Evolutionary conservation across 2,329 filamentous ascomycete species (phyloP), one percentile per base, ranked within the genome.

Genomic region (Apiospora marii): DNA sequence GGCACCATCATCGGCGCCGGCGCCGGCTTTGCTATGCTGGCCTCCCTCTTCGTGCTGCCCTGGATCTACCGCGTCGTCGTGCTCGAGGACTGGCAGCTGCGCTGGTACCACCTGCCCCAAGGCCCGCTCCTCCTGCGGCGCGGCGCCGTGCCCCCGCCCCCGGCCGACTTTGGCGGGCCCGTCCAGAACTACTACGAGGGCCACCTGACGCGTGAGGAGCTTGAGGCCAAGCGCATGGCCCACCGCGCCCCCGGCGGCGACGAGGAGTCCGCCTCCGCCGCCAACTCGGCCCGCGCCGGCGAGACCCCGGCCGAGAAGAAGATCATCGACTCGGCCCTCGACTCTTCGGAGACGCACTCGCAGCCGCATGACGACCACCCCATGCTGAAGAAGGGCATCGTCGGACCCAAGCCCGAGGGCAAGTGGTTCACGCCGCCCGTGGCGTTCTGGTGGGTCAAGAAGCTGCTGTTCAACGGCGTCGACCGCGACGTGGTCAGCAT

Each of bases 61-160:
- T 92, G 87, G 83, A 78, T 92, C 72, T 87, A 91, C 79, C 85
- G 87, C 72, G 84, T 87, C 64, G 84, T 93, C 75, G 81, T 92
- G 80, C 82, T 86, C 81, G 85, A 91, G 75, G 90, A 93, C 82
- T 88, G 89, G 87, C 81, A 89, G 77, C 82, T 93, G 73, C 86
- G 86, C 74, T 81, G 84, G 80, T 91, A 84, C 79, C 84, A 91
- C 73, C 82, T 91, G 72, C 75, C 85, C 73, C 79, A 85, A 22
- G 90, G 89, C 0, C 89, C 87, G 37, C 79, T 90, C 0, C 84
- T 91, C 10, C 85, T 89, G 69, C 80, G 80, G 19, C 85, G 85
- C 44, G 81, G 80, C 1, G 78, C 82, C 0, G 81, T 83, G 0
- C 83, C 84, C 3, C 80, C 83, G 1, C 77, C 84, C 0, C 87